Conservation (phyloP, 345 rosid species). For the Bruguiera gymnorhiza region DNA sequence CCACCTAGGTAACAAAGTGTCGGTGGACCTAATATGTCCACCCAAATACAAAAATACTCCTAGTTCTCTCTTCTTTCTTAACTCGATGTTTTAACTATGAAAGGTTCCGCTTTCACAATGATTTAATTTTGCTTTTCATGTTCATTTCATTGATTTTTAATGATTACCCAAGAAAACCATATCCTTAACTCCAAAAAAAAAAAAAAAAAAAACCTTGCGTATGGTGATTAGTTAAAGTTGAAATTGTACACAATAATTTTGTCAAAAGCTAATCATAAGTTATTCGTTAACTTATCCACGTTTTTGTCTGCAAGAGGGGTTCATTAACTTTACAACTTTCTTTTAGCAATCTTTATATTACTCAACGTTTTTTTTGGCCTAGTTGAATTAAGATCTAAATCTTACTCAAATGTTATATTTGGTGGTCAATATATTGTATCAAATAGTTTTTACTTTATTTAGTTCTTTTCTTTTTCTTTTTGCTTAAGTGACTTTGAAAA, state of each 20-base stretch:
- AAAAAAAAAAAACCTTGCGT: background rate
- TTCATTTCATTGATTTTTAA: background rate
- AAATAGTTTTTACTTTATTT: too few relatives aligned
- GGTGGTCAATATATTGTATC: too few relatives aligned
- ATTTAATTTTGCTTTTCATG: background rate
- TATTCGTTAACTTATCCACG: constrained; percentile 12
- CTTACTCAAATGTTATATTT: too few relatives aligned
- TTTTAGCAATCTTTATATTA: too few relatives aligned
- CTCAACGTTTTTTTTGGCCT: too few relatives aligned
- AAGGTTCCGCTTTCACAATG: background rate
- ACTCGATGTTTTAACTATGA: background rate
- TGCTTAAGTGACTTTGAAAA: background rate
- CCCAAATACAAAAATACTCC: background rate
- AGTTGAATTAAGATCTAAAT: too few relatives aligned
- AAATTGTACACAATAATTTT: background rate
- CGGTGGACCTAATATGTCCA: constrained; percentile 15
- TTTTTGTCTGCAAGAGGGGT: constrained; percentile 8
- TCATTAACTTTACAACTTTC: background rate
- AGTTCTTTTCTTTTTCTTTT: too few relatives aligned
- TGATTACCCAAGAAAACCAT: background rate
- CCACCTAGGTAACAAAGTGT: constrained; percentile 38
- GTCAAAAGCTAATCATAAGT: background rate
- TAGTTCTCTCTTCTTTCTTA: too few relatives aligned
- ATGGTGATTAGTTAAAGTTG: background rate
- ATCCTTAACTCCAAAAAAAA: background rate